These are phyloP conservation scores for Pseudocercospora fijiensis DNA, from an alignment of 2,329 filamentous ascomycete genomes.

Conservation along the genomic window DNA sequence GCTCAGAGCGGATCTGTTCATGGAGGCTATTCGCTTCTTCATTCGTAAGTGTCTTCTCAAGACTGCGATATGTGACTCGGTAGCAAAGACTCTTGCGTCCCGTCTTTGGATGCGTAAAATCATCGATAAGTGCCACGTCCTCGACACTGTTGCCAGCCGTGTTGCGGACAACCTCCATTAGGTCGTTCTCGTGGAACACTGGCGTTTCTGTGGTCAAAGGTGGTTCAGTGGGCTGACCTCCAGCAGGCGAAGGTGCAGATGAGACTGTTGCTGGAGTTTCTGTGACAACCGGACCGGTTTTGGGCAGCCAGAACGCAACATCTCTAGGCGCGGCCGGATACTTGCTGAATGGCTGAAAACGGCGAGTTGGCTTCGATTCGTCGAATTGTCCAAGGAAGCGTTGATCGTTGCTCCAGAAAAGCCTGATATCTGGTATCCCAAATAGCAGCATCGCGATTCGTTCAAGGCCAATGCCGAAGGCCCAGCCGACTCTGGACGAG, in stretches of 20 bases:
- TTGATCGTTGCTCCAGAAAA: slow-evolving; percentile 88
- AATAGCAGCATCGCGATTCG: slow-evolving; percentile 97
- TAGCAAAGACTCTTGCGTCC: slow-evolving; percentile 84
- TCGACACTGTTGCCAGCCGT: slow-evolving; percentile 82
- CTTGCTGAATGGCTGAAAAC: slow-evolving; percentile 86
- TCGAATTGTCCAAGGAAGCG: slow-evolving; percentile 85
- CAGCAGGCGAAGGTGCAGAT: slow-evolving; percentile 37
- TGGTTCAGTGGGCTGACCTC: slow-evolving; percentile 40
- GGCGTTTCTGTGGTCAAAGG: slow-evolving; percentile 38
- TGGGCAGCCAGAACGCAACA: slow-evolving; percentile 83
- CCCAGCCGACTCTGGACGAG: slow-evolving; percentile 80
- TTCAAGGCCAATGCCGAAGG: slow-evolving; percentile 91
- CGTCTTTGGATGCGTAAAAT: slow-evolving; percentile 85
- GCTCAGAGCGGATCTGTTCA: slow-evolving; percentile 59
- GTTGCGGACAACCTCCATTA: slow-evolving; percentile 91
- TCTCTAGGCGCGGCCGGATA: slow-evolving; percentile 88
- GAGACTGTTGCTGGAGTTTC: slow-evolving; percentile 35
- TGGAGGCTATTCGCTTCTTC: slow-evolving; percentile 77
- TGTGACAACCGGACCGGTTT: slow-evolving; percentile 31
- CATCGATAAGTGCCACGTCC: slow-evolving; percentile 79
- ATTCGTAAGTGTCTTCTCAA: slow-evolving; percentile 87
- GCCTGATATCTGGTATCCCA: slow-evolving; percentile 89
- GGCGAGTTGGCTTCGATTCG: slow-evolving; percentile 51
- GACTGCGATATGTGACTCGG: slow-evolving; percentile 86
- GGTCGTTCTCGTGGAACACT: slow-evolving; percentile 86